These are phyloP conservation scores for Choricystis sp. DNA, from an alignment of 139 green algal species.

Conservation along the genomic window DNA sequence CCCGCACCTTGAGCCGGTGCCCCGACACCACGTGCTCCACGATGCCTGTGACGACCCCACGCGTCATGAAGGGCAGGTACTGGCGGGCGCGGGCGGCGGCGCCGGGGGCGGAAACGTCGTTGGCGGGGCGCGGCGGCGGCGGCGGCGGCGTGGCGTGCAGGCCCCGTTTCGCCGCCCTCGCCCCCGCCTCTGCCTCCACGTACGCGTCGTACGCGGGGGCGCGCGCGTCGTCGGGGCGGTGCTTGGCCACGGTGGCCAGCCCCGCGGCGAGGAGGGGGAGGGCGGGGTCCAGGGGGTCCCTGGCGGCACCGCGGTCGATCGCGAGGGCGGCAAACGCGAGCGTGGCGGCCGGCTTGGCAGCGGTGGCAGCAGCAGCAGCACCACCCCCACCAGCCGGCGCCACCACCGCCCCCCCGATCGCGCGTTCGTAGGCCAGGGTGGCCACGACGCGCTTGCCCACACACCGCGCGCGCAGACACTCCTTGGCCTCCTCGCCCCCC, in stretches of 20 bases:
- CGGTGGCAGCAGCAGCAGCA: conserved; percentile 1
- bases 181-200: conserved; percentile 66
- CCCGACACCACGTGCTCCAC: conserved; percentile 75
- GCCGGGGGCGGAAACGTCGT: conserved; percentile 68
- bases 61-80: conserved; percentile 88
- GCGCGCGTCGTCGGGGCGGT: conserved; percentile 33
- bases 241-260: conserved; percentile 58
- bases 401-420: conserved; percentile 84
- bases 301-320: conserved; percentile 12
- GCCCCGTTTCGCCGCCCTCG: conserved; percentile 59
- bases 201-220: conserved; percentile 63
- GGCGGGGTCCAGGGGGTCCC: conserved; percentile 50
- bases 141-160: conserved; percentile 66
- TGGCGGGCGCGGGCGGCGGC: conserved; percentile 49
- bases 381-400: conserved; percentile 45
- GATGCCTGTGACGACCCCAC: conserved; percentile 45
- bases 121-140: conserved; percentile 48
- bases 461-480: conserved; percentile 57
- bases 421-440: conserved; percentile 40
- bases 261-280: conserved; percentile 75
- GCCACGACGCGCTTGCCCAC: neutral
- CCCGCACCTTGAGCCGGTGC: conserved; percentile 60
- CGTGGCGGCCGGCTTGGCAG: conserved; percentile 20
- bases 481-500: conserved; percentile 70
- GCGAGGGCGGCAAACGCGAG: conserved; percentile 71